Percentiles rank a stretch among this genome's conserved stretches.
phyloP scores from a whole-genome alignment of 148 eudicot species.

The Heliamphora exappendiculata region DNA sequence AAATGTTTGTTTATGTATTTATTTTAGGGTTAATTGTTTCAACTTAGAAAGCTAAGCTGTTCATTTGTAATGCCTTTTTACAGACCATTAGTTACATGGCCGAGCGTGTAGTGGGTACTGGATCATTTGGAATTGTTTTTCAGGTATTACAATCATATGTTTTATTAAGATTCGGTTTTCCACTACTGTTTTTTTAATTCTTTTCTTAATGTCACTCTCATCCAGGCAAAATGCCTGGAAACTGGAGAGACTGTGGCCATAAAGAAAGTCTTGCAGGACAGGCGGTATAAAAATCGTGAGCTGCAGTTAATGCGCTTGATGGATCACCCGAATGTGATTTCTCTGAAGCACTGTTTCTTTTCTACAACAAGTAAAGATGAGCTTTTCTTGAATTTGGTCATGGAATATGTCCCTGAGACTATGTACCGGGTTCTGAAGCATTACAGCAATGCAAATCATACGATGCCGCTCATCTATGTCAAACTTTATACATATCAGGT shows the following conservation, averaged over 20 bases:
- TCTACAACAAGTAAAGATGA: constrained; percentile 76
- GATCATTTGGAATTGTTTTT: constrained; percentile 78
- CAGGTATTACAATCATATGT: constrained; percentile 36
- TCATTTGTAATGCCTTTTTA: constrained; percentile 8
- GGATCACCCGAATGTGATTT: constrained; percentile 67
- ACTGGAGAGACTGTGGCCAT: constrained; percentile 78
- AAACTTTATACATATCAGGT: constrained; percentile 87
- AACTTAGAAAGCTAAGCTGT: neutral
- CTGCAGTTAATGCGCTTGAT: constrained; percentile 71
- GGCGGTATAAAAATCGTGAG: constrained; percentile 71
- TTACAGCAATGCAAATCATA: constrained; percentile 52
- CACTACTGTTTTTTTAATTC: neutral
- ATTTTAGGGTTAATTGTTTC: neutral
- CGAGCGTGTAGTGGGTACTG: constrained; percentile 84
- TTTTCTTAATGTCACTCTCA: constrained; percentile 5
- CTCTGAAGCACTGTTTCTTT: constrained; percentile 77
- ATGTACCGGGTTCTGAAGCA: constrained; percentile 69
- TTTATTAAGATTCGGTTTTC: neutral
- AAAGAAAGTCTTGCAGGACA: constrained; percentile 78
- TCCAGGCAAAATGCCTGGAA: constrained; percentile 81
- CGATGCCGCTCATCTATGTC: constrained; percentile 77
- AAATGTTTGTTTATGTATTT: neutral
- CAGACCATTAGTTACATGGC: constrained; percentile 91
- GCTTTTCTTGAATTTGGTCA: constrained; percentile 72
- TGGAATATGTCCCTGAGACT: constrained; percentile 82